Base-by-base conservation (phyloP, 768 basidiomycete species). In the Lactifluus volemus region DNA sequence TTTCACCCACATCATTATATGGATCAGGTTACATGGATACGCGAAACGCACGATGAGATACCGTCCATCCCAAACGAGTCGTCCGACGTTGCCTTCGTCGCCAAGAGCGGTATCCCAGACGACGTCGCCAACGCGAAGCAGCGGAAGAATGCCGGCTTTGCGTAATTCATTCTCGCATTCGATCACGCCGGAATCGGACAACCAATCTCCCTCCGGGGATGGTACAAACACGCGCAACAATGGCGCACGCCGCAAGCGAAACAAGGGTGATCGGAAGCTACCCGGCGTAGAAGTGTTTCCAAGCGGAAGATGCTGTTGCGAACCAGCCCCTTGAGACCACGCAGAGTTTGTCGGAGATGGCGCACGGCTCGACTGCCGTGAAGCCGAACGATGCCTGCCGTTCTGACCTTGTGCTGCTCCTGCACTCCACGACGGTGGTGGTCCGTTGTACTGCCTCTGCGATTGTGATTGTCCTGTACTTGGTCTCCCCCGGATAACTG, bases 91-190 rank as follows among this genome's bases (percentile, higher is more conserved):
- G 1, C 85, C 88, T 69, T 93, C 90, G 68, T 92, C 90, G 9
- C 88, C 86, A 1, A 89, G 88, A 5, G 90, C 92, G 14, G 85
- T 77, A 67, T 93, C 92, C 89, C 91, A 93, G 14, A 93, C 82
- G 0, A 92, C 83, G 70, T 94, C 91, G 1, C 91, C 91, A 32
- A 84, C 76, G 51, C 86, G 78, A 71, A 94, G 71, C 49, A 89
- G 71, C 47, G 76, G 76, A 66, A 77, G 65, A 39, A 91, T 79
- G 1, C 85, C 88, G 8, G 88, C 84, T 11, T 82, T 76, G 64
- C 82, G 83, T 65, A 89, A 77, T 75, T 94, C 92, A 1, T 80
- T 82, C 71, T 94, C 92, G 69, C 91, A 92, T 67, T 88, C 86
- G 58, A 91, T 67, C 19, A 94, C 84, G 60, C 88, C 86, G 65